Percentiles rank a stretch among this genome's conserved stretches.
Evolutionary conservation across 805 yeast species (phyloP).

Genomic region (Groenewaldozyma salmanticensis): DNA sequence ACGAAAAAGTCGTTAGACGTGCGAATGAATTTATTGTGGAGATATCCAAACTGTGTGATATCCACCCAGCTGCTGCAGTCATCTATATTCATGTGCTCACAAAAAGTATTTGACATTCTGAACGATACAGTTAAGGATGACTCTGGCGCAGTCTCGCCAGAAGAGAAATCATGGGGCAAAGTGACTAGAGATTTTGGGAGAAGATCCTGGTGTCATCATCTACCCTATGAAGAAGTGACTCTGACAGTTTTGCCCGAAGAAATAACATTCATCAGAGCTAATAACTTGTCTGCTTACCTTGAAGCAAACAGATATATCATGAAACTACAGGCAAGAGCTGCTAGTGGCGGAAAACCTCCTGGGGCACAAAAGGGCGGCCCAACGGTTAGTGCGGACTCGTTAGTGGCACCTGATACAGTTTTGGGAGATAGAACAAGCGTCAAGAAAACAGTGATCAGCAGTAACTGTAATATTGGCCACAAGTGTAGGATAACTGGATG

Average conservation of each 20-base stretch:
- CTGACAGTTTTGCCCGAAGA: constrained; percentile 62
- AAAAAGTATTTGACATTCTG: constrained; percentile 43
- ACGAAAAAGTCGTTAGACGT: constrained; percentile 61
- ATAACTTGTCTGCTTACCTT: constrained; percentile 70
- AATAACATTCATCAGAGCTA: constrained; percentile 61
- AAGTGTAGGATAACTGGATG: constrained; percentile 85
- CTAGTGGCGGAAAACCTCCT: constrained; percentile 19
- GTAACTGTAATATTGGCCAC: constrained; percentile 66
- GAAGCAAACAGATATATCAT: constrained; percentile 80
- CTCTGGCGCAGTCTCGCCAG: constrained; percentile 16
- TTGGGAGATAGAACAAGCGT: constrained; percentile 80
- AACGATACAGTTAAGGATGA: constrained; percentile 24
- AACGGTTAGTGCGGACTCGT: constrained; percentile 78
- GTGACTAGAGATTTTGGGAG: constrained; percentile 81
- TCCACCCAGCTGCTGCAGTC: constrained; percentile 70
- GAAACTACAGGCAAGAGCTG: constrained; percentile 31
- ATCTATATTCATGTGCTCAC: constrained; percentile 56
- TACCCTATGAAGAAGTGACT: constrained; percentile 49
- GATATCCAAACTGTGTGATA: constrained; percentile 66
- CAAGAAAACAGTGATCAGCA: constrained; percentile 75
- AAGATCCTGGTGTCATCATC: constrained; percentile 80
- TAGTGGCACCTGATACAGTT: constrained; percentile 57
- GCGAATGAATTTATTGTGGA: constrained; percentile 85
- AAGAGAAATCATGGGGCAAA: constrained; percentile 13
- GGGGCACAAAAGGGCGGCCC: constrained; percentile 35